Percentiles rank a stretch among this genome's conserved stretches.
phyloP scores from a whole-genome alignment of 768 basidiomycete species.

The Sutorius australiensis region DNA sequence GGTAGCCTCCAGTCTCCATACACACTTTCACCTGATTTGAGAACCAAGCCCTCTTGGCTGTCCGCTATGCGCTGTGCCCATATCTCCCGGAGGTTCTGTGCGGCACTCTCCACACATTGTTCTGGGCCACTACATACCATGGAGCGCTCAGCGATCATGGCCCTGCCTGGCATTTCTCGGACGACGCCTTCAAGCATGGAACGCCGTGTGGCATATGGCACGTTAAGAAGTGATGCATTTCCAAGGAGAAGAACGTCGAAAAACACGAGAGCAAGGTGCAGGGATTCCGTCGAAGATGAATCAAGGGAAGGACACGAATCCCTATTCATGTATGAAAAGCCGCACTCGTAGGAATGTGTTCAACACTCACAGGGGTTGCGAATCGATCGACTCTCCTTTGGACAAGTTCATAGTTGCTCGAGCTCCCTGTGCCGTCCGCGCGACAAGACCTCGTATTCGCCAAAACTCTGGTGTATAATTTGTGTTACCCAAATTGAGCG shows the following conservation, averaged over 20 bases:
- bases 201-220: conserved; percentile 59
- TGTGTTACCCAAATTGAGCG: conserved; percentile 2
- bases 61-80: conserved; percentile 53
- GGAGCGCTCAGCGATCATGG: conserved; percentile 58
- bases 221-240: conserved; percentile 49
- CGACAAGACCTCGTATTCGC: conserved; percentile 61
- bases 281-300: conserved; percentile 37
- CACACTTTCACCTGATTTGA: conserved; percentile 66
- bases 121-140: conserved; percentile 34
- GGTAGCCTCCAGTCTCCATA: conserved; percentile 65
- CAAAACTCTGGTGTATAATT: conserved; percentile 59
- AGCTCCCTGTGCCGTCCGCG: conserved; percentile 53
- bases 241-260: conserved; percentile 82
- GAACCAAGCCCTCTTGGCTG: conserved; percentile 66
- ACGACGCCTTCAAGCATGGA: conserved; percentile 58
- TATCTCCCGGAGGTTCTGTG: conserved; percentile 35
- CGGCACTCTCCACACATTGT: conserved; percentile 5
- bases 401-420: conserved; percentile 33
- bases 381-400: conserved; percentile 18
- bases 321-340: conserved; percentile 14
- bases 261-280: conserved; percentile 78
- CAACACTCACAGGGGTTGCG: conserved; percentile 17
- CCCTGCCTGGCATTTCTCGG: conserved; percentile 49
- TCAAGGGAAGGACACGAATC: conserved; percentile 41
- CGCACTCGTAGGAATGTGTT: conserved; percentile 1